Base-by-base conservation (phyloP, 495 filamentous ascomycete genomes). In the Tuber aestivum region DNA sequence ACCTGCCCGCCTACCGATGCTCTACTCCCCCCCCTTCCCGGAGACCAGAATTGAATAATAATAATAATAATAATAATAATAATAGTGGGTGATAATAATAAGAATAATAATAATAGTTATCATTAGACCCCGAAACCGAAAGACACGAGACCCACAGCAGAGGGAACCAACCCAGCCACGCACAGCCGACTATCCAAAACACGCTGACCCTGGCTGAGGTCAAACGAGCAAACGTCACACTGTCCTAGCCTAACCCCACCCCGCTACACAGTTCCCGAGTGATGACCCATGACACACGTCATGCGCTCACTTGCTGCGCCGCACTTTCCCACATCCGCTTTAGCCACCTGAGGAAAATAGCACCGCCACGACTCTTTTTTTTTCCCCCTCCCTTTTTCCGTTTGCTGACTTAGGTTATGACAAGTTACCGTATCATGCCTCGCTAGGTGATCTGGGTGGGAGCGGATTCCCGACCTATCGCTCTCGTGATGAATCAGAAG, bases 391-490 rank as follows among this genome's bases (percentile, higher is more conserved):
- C 0, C 8, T 56, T n/a, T n/a, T n/a, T n/a, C n/a, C n/a, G n/a
- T n/a, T n/a, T n/a, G 48, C 48, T 56, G 48, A 56, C 48, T 56
- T n/a, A 56, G n/a, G 48, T 56, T 56, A 56, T 56, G 48, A 50
- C n/a, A 23, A 50, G 10, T 50, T 12, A 56, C 21, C 48, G 48
- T 56, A 56, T 10, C 48, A 56, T 56, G 23, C 48, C 48, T n/a
- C 0, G 23, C 48, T 1, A 56, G 2, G 23, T 56, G 48, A 27
- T 56, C 12, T 56, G 48, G 48, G 23, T 9, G 23, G 7, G 48
- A 0, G 23, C 12, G 48, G 21, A 23, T 10, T n/a, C 48, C 48
- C 48, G 48, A 56, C 48, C 48, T 56, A 56, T 56, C 48, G 23
- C 48, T n/a, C 48, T 56, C 23, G 23, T 56, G 48, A 56, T 23